A percentile compares a stretch with the other conserved stretches of the same genome.
phyloP scores from a whole-genome alignment of 371 early-diverging fungal species.

The Conidiobolus incongruus region DNA sequence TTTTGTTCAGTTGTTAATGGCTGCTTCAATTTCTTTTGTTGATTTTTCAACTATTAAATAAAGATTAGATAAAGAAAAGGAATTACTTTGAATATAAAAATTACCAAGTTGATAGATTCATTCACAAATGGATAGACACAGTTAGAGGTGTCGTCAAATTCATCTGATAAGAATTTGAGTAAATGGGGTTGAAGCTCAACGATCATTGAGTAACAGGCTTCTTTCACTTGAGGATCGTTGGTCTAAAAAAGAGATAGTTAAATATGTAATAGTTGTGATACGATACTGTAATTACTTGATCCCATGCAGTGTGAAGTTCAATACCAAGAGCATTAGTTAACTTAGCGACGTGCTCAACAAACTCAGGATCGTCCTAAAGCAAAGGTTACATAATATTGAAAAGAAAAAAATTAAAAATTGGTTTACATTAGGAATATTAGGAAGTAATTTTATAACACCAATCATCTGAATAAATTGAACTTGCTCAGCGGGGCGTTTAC shows the following conservation, averaged over 20 bases:
- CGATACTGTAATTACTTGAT: no score
- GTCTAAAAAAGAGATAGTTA: no score
- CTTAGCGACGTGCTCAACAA: conserved; percentile 60
- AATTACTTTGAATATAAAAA: conserved; percentile 3
- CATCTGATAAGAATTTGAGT: conserved; percentile 44
- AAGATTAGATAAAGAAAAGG: no score
- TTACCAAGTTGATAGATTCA: conserved; percentile 34
- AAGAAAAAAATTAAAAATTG: neutral
- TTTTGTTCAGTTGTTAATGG: conserved; percentile 36
- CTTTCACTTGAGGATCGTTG: conserved; percentile 4
- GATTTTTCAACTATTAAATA: conserved; percentile 26
- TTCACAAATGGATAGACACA: conserved; percentile 49
- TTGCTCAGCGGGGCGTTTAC: conserved; percentile 78
- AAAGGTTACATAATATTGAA: neutral
- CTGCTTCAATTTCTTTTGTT: conserved; percentile 28
- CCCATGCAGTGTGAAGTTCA: conserved; percentile 20
- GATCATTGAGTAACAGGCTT: conserved; percentile 19
- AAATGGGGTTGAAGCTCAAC: conserved; percentile 39
- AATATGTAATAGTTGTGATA: no score
- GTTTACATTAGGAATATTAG: conserved; percentile 21
- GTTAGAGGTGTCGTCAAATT: conserved; percentile 59
- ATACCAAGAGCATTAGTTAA: conserved; percentile 60
- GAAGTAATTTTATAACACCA: conserved; percentile 37
- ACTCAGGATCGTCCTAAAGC: conserved; percentile 27
- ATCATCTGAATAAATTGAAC: conserved; percentile 60